Conservation (phyloP, 805 yeast species). For the Candida chilensis region DNA sequence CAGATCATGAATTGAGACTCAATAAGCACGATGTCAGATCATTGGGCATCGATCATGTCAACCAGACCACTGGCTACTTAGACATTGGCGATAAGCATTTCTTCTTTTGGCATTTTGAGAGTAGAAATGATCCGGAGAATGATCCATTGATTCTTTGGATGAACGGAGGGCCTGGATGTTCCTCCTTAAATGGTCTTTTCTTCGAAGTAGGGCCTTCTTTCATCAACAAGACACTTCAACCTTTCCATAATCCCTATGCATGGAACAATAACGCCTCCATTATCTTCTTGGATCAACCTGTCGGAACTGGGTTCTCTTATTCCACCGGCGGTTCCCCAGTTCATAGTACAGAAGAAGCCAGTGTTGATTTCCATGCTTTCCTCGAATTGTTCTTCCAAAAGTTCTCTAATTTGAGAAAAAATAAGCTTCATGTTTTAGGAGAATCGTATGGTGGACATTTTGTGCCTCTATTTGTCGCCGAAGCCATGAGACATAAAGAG, state of each 20-base stretch:
- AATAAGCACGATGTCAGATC: too few species aligned
- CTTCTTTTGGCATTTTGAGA: slow-evolving; percentile 62
- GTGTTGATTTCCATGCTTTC: slow-evolving; percentile 73
- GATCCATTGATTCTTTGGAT: slow-evolving; percentile 87
- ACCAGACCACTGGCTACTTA: slow-evolving; percentile 80
- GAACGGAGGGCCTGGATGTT: slow-evolving; percentile 95
- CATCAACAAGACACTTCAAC: slow-evolving; percentile 51
- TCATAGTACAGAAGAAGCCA: slow-evolving; percentile 72
- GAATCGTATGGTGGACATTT: slow-evolving; percentile 94
- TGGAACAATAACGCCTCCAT: slow-evolving; percentile 86
- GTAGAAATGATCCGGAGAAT: slow-evolving; percentile 77
- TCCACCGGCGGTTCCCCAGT: slow-evolving; percentile 48
- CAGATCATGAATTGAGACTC: too few species aligned
- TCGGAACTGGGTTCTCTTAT: slow-evolving; percentile 76
- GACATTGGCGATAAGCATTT: slow-evolving; percentile 89
- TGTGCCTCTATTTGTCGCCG: slow-evolving; percentile 82
- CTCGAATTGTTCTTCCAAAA: slow-evolving; percentile 72
- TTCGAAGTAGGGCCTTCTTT: slow-evolving; percentile 82
- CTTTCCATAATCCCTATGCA: slow-evolving; percentile 62
- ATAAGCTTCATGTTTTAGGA: slow-evolving; percentile 81
- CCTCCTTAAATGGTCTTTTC: slow-evolving; percentile 78
- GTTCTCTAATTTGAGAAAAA: slow-evolving; percentile 40
- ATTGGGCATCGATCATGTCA: too few species aligned
- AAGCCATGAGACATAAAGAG: slow-evolving; percentile 66
- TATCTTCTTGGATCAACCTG: slow-evolving; percentile 84